Evolutionary conservation across 2,329 filamentous ascomycete species (phyloP), one percentile per base, ranked within the genome.

Genomic region (Neospermospora avenae): DNA sequence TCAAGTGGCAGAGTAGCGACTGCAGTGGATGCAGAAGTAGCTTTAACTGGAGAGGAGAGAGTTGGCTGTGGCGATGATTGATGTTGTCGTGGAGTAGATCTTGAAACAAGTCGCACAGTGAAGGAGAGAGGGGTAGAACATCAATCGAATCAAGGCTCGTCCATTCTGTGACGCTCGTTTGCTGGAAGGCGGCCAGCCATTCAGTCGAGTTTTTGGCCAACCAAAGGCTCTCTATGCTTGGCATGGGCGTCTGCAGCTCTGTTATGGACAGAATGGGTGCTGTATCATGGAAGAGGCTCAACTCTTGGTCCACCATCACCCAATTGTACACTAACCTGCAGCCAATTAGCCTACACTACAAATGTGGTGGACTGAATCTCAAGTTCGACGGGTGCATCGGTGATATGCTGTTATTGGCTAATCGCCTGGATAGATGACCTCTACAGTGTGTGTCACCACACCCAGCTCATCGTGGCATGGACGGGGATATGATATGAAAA

Each of bases 231-330:
- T 90, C 86, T 1, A 84, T 73, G 3, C 76, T 75, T 18, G 87
- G 87, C 69, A 90, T 81, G 3, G 86, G 84, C 44, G 84, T 82
- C 22, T 80, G 80, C 51, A 89, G 81, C 60, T 90, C 85, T 31
- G 81, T 86, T 57, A 88, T 81, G 14, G 85, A 82, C 58, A 90
- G 81, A 34, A 88, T 75, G 0, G 85, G 84, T 1, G 79, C 77
- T 0, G 80, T 82, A 67, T 89, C 85, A 65, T 87, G 81, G 74
- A 88, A 88, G 8, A 89, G 75, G 51, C 84, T 83, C 58, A 89
- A 76, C 72, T 91, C 88, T 68, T 90, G 87, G 69, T 91, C 88
- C 24, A 88, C 80, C 82, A 89, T 88, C 20, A 87, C 84, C 84
- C 87, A 90, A 57, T 87, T 88, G 74, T 90, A 89, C n/a, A 88